Conservation (phyloP, 768 basidiomycete species). For the Amyloporia xantha region DNA sequence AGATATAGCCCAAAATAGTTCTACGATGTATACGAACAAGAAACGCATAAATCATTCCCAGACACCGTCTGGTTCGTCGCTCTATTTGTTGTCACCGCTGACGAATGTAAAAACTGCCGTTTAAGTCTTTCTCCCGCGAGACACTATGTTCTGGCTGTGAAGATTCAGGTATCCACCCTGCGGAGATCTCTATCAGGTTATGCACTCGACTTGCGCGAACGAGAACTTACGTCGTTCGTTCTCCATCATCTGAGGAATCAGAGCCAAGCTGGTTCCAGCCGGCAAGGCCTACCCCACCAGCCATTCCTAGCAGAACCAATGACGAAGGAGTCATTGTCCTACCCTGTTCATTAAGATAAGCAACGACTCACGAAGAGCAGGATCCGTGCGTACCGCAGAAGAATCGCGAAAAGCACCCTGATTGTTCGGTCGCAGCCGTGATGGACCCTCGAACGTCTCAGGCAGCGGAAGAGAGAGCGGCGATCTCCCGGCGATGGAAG, state of each 20-base stretch:
- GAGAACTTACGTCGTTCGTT: neutral
- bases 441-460: slow-evolving; percentile 43
- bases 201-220: too few relatives aligned
- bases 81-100: too few relatives aligned
- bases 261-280: neutral
- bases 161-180: too few relatives aligned
- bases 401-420: neutral
- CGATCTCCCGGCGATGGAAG: slow-evolving; percentile 11
- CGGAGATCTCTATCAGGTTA: too few relatives aligned
- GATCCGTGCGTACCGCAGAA: neutral
- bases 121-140: too few relatives aligned
- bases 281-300: neutral
- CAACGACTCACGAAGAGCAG: neutral
- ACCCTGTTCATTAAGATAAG: neutral
- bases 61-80: too few relatives aligned
- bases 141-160: too few relatives aligned
- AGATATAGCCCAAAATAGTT: too few relatives aligned
- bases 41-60: too few relatives aligned
- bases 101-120: too few relatives aligned
- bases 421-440: slow-evolving; percentile 24
- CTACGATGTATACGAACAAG: too few relatives aligned
- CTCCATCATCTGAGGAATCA: neutral
- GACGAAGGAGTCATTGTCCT: neutral
- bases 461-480: slow-evolving; percentile 26
- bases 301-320: neutral